Percentiles rank a stretch among this genome's conserved stretches.
These are phyloP conservation scores for Arctium minus DNA, from an alignment of 129 eudicot species.

Conservation along the genomic window DNA sequence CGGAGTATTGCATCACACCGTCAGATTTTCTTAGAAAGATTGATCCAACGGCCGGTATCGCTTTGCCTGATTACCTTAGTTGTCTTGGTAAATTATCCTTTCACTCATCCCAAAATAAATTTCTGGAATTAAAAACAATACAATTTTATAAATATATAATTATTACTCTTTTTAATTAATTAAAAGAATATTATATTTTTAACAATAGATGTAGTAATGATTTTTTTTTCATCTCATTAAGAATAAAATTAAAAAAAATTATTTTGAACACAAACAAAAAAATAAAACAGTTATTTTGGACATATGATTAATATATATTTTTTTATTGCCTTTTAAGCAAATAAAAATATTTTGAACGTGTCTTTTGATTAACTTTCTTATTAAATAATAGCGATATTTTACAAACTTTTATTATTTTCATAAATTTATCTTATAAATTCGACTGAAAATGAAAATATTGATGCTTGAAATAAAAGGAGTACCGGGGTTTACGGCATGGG, in stretches of 20 bases:
- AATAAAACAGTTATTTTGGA: no score
- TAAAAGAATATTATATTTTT: neutral
- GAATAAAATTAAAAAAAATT: neutral
- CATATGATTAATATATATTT: no score
- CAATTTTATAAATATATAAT: neutral
- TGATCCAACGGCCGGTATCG: conserved; percentile 27
- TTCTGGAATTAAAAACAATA: neutral
- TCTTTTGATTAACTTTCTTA: no score
- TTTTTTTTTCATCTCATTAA: neutral
- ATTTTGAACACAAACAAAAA: neutral
- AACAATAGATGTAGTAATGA: neutral
- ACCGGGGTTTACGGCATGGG: conserved; percentile 52
- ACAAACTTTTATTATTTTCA: neutral
- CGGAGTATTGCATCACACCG: conserved; percentile 35
- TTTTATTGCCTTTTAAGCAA: no score
- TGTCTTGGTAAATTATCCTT: conserved; percentile 29
- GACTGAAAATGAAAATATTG: neutral
- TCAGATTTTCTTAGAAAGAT: conserved; percentile 29
- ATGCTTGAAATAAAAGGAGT: conserved; percentile 24
- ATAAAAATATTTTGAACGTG: no score
- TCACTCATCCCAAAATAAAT: neutral
- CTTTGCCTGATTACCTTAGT: conserved; percentile 27
- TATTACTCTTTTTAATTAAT: neutral
- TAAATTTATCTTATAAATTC: neutral
- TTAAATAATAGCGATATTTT: neutral